Evolutionary conservation across 345 rosid species (phyloP), one percentile per base, ranked within the genome.

Genomic region (Eutrema yunnanense): DNA sequence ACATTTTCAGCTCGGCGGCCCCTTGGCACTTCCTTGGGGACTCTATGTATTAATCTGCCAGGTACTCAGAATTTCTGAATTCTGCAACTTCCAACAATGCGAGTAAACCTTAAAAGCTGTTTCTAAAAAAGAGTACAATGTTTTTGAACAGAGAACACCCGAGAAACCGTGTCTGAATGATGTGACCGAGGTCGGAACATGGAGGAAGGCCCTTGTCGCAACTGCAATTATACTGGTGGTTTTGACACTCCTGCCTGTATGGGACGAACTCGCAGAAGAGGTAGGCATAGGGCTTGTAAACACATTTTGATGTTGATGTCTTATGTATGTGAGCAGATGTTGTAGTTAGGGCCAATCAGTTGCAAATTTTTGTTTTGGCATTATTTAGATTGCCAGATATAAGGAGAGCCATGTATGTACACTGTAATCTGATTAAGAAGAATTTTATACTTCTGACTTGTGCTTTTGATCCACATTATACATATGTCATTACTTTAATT

Each of bases 221-320:
- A 71, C 75, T 9, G 88, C 95, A 3, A 74, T 86, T 40, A 55
- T 86, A 38, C 81, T 89, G 36, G 96, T 88, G 16, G 67, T 86
- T 44, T 74, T 91, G 78, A 94, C 92, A 1, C 92, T 94, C 19
- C 83, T 94, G 52, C 98, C 98, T 0, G 83, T 94, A 48, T 86
- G 95, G 88, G 97, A 94, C 55, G 95, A 91, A 72, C 97, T 94
- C 26, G 96, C 98, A 8, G 98, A 88, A 82, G 98, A 94, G 79
- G 73, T 94, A 33, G 97, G 98, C 36, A 91, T 94, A 74, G 98
- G 96, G 67, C 95, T 94, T 57, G 86, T 89, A 62, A 89, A 82
- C 53, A 84, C 96, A 54, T 86, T 94, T 78, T 36, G 30, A 72
- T 46, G 58, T 41, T 38, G 6, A 38, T 52, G 32, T 19, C 32